A percentile compares a stretch with the other conserved stretches of the same genome.
Evolutionary conservation across 2,329 filamentous ascomycete species (phyloP).

Genomic region (Claviceps fusiformis): DNA sequence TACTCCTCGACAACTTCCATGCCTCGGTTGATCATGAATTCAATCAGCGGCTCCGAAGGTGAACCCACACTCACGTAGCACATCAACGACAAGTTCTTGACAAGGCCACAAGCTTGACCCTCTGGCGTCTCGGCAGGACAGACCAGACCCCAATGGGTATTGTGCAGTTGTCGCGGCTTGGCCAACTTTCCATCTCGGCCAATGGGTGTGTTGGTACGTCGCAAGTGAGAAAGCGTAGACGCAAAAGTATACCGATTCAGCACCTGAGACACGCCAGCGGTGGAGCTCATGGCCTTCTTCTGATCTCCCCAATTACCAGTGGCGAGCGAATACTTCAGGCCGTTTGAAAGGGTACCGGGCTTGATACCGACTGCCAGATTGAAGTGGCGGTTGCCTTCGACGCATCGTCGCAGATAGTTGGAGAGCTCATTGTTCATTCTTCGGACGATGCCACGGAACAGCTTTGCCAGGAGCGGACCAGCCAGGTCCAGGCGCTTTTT

Average conservation of each 20-base stretch:
- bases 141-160: constrained; percentile 95
- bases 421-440: constrained; percentile 85
- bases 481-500: constrained; percentile 97
- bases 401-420: constrained; percentile 80
- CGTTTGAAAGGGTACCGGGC: constrained; percentile 79
- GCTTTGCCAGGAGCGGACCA: constrained; percentile 84
- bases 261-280: constrained; percentile 95
- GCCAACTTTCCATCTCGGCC: constrained; percentile 96
- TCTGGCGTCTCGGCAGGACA: constrained; percentile 96
- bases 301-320: constrained; percentile 99
- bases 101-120: constrained; percentile 93
- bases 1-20: constrained; percentile 98
- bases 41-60: constrained; percentile 75
- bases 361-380: constrained; percentile 86
- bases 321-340: constrained; percentile 89
- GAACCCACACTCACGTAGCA: constrained; percentile 96
- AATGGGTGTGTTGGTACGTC: constrained; percentile 94
- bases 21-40: constrained; percentile 89
- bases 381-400: constrained; percentile 81
- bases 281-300: constrained; percentile 92
- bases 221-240: constrained; percentile 90
- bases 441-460: constrained; percentile 85
- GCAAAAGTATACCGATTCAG: constrained; percentile 95
- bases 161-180: constrained; percentile 94
- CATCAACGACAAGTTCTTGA: constrained; percentile 97